Percentiles rank a stretch among this genome's conserved stretches.
These are phyloP conservation scores for Paracorniculantispora psalliotae DNA, from an alignment of 2,329 filamentous ascomycete species.

Conservation along the genomic window DNA sequence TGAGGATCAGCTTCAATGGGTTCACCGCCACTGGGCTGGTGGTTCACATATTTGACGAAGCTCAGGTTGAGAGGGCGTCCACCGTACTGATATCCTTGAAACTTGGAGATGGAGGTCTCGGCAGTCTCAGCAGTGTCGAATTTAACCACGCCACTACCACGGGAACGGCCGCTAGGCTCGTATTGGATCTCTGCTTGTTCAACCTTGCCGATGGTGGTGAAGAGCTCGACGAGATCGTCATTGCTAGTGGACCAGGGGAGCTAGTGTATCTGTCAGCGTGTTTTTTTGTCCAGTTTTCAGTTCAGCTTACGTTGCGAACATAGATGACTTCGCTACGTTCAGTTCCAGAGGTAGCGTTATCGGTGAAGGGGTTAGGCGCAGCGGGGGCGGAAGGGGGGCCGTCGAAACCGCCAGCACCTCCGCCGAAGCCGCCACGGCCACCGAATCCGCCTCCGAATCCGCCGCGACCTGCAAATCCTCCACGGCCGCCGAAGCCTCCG, in stretches of 20 bases:
- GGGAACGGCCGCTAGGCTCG: conserved; percentile 90
- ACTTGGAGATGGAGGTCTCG: conserved; percentile 92
- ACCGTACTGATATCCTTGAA: conserved; percentile 96
- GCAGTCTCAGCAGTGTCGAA: conserved; percentile 81
- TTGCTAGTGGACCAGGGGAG: conserved; percentile 99
- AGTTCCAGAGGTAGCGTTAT: conserved; percentile 80
- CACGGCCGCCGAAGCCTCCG: conserved; percentile 44
- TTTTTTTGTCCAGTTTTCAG: background rate
- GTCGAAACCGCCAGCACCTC: conserved; percentile 39
- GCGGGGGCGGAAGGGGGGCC: conserved; percentile 42
- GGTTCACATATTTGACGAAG: conserved; percentile 89
- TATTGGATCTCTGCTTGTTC: conserved; percentile 99
- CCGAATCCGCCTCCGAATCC: conserved; percentile 46
- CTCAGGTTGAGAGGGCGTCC: conserved; percentile 88
- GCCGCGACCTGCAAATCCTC: conserved; percentile 49
- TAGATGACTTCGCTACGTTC: conserved; percentile 84
- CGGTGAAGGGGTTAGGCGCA: conserved; percentile 86
- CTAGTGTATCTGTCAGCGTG: conserved; percentile 38
- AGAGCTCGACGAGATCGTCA: conserved; percentile 92
- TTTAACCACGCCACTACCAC: conserved; percentile 92
- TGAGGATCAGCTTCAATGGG: conserved; percentile 79
- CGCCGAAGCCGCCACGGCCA: conserved; percentile 47
- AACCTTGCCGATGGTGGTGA: conserved; percentile 96
- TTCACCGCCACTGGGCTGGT: conserved; percentile 58
- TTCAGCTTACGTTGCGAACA: conserved; percentile 84